A percentile compares a stretch with the other conserved stretches of the same genome.
phyloP scores from a whole-genome alignment of 805 yeast species.

The Starmera amethionina region DNA sequence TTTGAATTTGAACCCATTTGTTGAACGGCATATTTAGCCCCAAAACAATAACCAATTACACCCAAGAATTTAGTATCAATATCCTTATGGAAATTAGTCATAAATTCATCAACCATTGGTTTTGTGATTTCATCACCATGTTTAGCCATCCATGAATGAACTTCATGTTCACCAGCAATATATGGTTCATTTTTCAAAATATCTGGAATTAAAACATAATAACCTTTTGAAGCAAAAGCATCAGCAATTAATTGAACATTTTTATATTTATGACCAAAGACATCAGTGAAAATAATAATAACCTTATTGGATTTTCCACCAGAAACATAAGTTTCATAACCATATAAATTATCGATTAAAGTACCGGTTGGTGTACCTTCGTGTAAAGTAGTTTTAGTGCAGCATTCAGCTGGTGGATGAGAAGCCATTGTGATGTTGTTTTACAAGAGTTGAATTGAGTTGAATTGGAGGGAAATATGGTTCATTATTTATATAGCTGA shows the following conservation, averaged over 20 bases:
- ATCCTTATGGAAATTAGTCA: slow-evolving; percentile 32
- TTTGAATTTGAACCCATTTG: slow-evolving; percentile 29
- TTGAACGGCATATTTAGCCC: slow-evolving; percentile 61
- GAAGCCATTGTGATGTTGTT: slow-evolving; percentile 31
- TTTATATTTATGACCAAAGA: slow-evolving; percentile 50
- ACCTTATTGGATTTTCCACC: slow-evolving; percentile 38
- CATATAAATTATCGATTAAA: slow-evolving; percentile 28
- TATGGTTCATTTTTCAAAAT: slow-evolving; percentile 44
- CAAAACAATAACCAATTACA: slow-evolving; percentile 75
- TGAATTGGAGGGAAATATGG: too few relatives aligned
- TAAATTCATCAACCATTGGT: slow-evolving; percentile 39
- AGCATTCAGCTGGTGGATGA: slow-evolving; percentile 41
- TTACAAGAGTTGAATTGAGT: too few relatives aligned
- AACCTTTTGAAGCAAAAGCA: slow-evolving; percentile 50
- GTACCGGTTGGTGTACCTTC: slow-evolving; percentile 41
- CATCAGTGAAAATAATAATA: slow-evolving; percentile 59
- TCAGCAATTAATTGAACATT: slow-evolving; percentile 61
- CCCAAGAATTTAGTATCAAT: slow-evolving; percentile 39
- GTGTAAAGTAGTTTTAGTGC: slow-evolving; percentile 31
- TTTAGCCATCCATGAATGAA: slow-evolving; percentile 38
- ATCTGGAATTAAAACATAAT: slow-evolving; percentile 69
- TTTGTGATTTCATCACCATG: slow-evolving; percentile 40
- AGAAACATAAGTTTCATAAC: slow-evolving; percentile 34
- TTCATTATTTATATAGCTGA: too few relatives aligned
- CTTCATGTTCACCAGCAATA: slow-evolving; percentile 19